Percentiles rank a stretch among this genome's conserved stretches.
phyloP scores from a whole-genome alignment of 116 monocot species.

The Dioscorea cayenensis region DNA sequence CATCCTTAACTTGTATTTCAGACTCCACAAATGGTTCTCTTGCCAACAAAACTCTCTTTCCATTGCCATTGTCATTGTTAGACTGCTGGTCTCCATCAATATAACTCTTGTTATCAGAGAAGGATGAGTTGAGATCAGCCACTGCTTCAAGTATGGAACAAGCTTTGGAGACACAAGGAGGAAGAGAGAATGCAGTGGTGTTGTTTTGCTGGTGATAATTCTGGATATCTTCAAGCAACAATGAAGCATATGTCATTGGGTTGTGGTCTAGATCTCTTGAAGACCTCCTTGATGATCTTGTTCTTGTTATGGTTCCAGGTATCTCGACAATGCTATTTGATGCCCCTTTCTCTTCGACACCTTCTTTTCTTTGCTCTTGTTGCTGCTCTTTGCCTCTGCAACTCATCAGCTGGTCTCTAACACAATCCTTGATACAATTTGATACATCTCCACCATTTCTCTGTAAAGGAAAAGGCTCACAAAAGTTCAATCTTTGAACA shows the following conservation, averaged over 20 bases:
- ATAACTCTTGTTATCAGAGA: slow-evolving; percentile 25
- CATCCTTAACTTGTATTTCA: slow-evolving; percentile 32
- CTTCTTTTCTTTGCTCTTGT: slow-evolving; percentile 8
- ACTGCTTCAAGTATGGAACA: slow-evolving; percentile 91
- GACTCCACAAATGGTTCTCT: slow-evolving; percentile 43
- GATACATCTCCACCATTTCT: not conserved
- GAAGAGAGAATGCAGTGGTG: slow-evolving; percentile 61
- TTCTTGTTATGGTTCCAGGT: slow-evolving; percentile 26
- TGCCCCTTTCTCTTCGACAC: slow-evolving; percentile 7
- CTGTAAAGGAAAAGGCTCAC: not conserved
- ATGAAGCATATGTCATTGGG: slow-evolving; percentile 35
- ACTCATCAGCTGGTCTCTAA: slow-evolving; percentile 25
- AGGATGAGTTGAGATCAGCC: slow-evolving; percentile 77
- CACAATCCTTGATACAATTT: slow-evolving; percentile 3
- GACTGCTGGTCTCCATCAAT: slow-evolving; percentile 10
- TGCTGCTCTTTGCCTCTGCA: slow-evolving; percentile 21
- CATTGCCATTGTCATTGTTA: slow-evolving; percentile 14
- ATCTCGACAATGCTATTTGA: slow-evolving; percentile 2
- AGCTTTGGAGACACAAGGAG: slow-evolving; percentile 87
- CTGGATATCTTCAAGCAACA: slow-evolving; percentile 80
- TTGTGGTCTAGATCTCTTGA: slow-evolving; percentile 74
- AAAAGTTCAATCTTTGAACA: not conserved
- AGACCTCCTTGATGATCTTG: slow-evolving; percentile 56
- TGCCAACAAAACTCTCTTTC: not conserved
- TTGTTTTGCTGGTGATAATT: slow-evolving; percentile 59